Evolutionary conservation across 2,329 filamentous ascomycete genomes (phyloP).

Genomic region (Aspergillus vadensis): DNA sequence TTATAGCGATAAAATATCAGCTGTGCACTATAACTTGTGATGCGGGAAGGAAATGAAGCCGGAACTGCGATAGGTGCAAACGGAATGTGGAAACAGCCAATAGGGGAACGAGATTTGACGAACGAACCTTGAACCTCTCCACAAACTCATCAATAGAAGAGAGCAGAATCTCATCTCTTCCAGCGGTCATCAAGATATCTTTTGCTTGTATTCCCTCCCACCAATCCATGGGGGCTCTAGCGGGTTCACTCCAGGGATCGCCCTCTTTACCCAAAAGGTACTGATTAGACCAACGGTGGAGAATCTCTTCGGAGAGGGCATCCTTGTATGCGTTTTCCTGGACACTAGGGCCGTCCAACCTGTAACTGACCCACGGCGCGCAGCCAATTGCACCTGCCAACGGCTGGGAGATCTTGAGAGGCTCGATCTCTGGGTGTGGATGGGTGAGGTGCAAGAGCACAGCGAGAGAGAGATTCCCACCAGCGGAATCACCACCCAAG

Average conservation of each 20-base stretch:
- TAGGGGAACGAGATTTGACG: background rate
- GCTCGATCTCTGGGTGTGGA: constrained; percentile 55
- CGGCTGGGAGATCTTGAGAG: constrained; percentile 42
- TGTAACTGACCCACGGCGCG: constrained; percentile 59
- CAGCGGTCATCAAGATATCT: constrained; percentile 55
- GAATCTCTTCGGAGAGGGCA: constrained; percentile 42
- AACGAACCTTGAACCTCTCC: constrained; percentile 35
- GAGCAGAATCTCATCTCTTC: constrained; percentile 57
- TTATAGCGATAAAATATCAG: constrained; percentile 11
- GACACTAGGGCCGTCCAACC: constrained; percentile 43
- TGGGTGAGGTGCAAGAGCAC: constrained; percentile 47
- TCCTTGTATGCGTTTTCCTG: constrained; percentile 53
- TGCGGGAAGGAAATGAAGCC: too few species aligned
- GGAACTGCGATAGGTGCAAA: too few species aligned
- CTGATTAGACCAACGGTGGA: constrained; percentile 47
- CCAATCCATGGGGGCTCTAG: constrained; percentile 52
- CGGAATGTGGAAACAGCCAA: background rate
- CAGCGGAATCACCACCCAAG: constrained; percentile 45
- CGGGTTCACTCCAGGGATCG: constrained; percentile 57
- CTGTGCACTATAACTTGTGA: too few species aligned
- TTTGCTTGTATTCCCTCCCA: constrained; percentile 53
- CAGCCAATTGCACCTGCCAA: constrained; percentile 52
- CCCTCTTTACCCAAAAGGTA: constrained; percentile 46
- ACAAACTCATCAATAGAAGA: constrained; percentile 35
- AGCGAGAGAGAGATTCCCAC: constrained; percentile 41